Conservation (phyloP, 768 basidiomycete genomes). For the Rhizopogon sp. region DNA sequence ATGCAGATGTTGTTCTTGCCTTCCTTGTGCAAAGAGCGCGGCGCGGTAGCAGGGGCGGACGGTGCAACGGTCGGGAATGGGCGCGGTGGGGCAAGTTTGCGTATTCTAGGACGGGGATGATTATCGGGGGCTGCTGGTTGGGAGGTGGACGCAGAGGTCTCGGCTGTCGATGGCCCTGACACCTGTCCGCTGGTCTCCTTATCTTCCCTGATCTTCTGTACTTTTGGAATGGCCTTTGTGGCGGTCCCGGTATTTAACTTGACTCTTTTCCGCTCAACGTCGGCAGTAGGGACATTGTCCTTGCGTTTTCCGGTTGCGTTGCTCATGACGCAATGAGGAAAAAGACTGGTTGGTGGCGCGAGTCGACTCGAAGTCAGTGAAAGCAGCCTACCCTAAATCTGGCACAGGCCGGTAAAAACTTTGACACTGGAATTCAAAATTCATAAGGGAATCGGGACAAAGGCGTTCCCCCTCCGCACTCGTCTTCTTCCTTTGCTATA, state of each 20-base stretch:
- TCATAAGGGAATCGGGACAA: not conserved
- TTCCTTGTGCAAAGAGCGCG: slow-evolving; percentile 71
- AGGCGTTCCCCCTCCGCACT: slow-evolving; percentile 8
- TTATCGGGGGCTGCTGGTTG: not conserved
- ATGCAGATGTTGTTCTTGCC: slow-evolving; percentile 80
- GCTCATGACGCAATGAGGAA: not conserved
- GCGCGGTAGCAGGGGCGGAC: slow-evolving; percentile 76
- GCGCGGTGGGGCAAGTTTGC: slow-evolving; percentile 66
- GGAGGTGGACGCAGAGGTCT: not conserved
- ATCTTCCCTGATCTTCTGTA: not conserved
- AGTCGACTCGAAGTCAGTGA: not conserved
- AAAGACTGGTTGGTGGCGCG: no score
- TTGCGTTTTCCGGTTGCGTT: not conserved
- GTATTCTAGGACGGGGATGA: slow-evolving; percentile 33
- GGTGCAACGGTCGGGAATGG: slow-evolving; percentile 74
- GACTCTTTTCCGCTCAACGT: not conserved
- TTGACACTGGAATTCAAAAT: not conserved
- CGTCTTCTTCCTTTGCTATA: slow-evolving; percentile 20
- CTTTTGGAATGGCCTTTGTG: not conserved
- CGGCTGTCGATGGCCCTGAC: not conserved
- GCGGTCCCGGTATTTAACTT: not conserved
- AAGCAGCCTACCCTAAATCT: slow-evolving; percentile 3
- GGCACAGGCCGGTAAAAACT: not conserved
- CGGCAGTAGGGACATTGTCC: not conserved
- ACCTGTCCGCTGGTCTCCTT: not conserved